Base-by-base conservation (phyloP, 192 early-diverging fungal species). In the Polychytrium aggregatum region DNA sequence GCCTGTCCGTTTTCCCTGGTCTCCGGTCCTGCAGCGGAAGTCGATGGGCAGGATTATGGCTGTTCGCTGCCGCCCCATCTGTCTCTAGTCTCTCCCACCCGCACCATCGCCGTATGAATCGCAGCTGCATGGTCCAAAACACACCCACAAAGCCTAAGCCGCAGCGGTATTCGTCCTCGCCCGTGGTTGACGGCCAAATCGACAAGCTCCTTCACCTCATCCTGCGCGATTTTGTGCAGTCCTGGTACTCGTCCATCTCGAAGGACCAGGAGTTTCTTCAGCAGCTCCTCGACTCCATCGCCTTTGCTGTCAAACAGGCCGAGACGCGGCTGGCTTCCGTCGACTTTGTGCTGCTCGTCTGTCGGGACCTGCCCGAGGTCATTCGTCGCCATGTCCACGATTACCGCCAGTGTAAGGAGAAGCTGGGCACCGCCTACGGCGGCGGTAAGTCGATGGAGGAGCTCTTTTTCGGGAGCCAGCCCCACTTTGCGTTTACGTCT, bases 351-450 rank as follows among this genome's bases (percentile, higher is more conserved):
- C 16, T 24, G 13, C 40, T 68, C n/a, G 17, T 59, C 2, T 17
- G 33, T n/a, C 35, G 25, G 13, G 45, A 68, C 38, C 14, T 70
- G 1, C 66, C 66, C 16, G 27, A 59, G 11, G n/a, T 72, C 0
- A 29, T 68, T 3, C 37, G 50, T 7, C 38, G 41, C 10, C 66
- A 68, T 36, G 38, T 68, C 13, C 53, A 46, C 21, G 66, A 68
- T 31, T 65, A 39, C 33, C 28, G 53, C 18, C 28, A 38, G 28
- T 71, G 66, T 46, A 55, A 47, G 21, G 50, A 42, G 29, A 70
- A 70, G 26, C 2, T 53, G 27, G 67, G 55, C n/a, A 68, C 66
- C 20, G 26, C 56, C 14, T 68, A 70, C 52, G 43, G 63, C 24
- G 66, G 66, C 2, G 59, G 48, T 24, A 61, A 48, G 22, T 40